Percentiles rank a stretch among this genome's conserved stretches.
These are phyloP conservation scores for Scutellaria baicalensis DNA, from an alignment of 257 asterid species.

Conservation along the genomic window DNA sequence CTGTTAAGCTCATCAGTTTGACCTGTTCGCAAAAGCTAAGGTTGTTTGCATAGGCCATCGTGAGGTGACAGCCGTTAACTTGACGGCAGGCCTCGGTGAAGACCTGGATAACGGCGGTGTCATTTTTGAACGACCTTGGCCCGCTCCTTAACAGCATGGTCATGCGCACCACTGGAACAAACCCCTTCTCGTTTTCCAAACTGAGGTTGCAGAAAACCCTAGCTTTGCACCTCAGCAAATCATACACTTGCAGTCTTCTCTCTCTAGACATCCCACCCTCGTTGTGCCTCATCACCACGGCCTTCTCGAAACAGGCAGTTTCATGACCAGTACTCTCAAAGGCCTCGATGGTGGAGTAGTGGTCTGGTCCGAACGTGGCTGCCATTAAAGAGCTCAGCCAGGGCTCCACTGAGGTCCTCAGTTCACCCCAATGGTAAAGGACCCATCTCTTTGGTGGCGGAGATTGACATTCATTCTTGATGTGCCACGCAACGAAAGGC, in stretches of 20 bases:
- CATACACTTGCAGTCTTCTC: constrained; percentile 51
- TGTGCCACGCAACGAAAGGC: constrained; percentile 63
- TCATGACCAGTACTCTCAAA: constrained; percentile 3
- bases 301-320: constrained; percentile 44
- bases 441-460: constrained; percentile 42
- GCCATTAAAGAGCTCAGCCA: constrained; percentile 53
- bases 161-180: constrained; percentile 42
- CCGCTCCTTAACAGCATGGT: constrained; percentile 69
- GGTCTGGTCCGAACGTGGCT: constrained; percentile 39
- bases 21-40: constrained; percentile 71
- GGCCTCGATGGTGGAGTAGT: constrained; percentile 20
- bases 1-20: constrained; percentile 48
- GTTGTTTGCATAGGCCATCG: constrained; percentile 53
- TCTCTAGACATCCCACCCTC: constrained; percentile 76
- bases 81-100: constrained; percentile 42
- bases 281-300: constrained; percentile 73
- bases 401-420: constrained; percentile 48
- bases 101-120: constrained; percentile 39
- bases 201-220: constrained; percentile 46
- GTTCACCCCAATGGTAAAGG: constrained; percentile 74
- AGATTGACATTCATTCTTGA: constrained; percentile 24
- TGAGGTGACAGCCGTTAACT: constrained; percentile 41
- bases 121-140: constrained; percentile 58
- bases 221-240: constrained; percentile 59
- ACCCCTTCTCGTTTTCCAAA: neutral